Percentiles rank a stretch among this genome's conserved stretches.
Evolutionary conservation across 2,329 filamentous ascomycete genomes (phyloP).

Genomic region (Phaeosphaeriaceae sp.): DNA sequence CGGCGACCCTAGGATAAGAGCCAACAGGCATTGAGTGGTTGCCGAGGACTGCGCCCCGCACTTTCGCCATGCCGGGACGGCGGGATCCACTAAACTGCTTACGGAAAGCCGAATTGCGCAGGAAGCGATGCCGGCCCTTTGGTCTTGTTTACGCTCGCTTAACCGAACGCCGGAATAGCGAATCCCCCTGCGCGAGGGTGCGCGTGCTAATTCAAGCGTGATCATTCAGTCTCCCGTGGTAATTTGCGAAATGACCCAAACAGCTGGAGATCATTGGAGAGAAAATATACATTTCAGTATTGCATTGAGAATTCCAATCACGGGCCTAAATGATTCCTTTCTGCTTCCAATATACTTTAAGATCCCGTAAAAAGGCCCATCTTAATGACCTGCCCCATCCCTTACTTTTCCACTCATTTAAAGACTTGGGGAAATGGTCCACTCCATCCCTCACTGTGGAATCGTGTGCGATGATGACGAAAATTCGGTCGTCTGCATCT

Average conservation of each 20-base stretch:
- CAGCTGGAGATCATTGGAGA: too few species aligned
- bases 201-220: background rate
- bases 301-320: background rate
- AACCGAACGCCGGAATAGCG: background rate
- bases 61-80: background rate
- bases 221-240: too few species aligned
- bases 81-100: background rate
- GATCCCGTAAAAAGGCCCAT: slow-evolving; percentile 9
- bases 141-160: background rate
- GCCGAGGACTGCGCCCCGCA: background rate
- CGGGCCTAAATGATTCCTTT: slow-evolving; percentile 6
- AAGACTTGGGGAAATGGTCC: background rate
- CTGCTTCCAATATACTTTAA: slow-evolving; percentile 27
- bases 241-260: too few species aligned
- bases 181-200: background rate
- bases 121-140: background rate
- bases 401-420: background rate
- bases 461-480: slow-evolving; percentile 5
- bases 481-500: slow-evolving; percentile 6
- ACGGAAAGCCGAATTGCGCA: background rate
- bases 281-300: background rate
- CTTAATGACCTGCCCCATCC: background rate
- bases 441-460: background rate
- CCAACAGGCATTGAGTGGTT: background rate
- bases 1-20: background rate